Percentiles rank a stretch among this genome's conserved stretches.
Evolutionary conservation across 2,329 filamentous ascomycete genomes (phyloP).

Genomic region (Colletotrichum cordylinicola): DNA sequence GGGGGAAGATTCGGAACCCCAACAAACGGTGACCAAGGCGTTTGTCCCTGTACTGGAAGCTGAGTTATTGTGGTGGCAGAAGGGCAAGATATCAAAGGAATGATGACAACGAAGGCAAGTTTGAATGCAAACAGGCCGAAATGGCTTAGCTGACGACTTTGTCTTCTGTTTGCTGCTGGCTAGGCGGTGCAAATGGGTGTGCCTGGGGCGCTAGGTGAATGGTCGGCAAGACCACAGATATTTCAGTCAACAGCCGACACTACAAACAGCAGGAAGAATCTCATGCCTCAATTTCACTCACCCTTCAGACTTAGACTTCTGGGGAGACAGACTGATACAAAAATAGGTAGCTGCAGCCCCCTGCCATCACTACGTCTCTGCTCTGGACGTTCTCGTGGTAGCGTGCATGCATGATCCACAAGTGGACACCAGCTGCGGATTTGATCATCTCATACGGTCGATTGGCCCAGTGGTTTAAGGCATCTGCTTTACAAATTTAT

Average conservation of each 20-base stretch:
- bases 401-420: not conserved
- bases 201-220: not conserved
- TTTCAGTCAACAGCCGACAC: not conserved
- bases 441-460: constrained; percentile 26
- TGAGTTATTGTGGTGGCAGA: not conserved
- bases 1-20: not conserved
- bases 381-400: not conserved
- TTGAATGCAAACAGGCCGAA: not conserved
- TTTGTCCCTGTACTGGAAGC: not conserved
- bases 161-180: not conserved
- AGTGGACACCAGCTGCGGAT: fast-evolving
- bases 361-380: not conserved
- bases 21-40: not conserved
- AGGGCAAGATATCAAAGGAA: not conserved
- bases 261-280: not conserved
- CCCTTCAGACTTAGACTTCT: not conserved
- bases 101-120: not conserved
- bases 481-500: constrained; percentile 40
- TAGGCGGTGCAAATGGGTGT: not conserved
- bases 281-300: fast-evolving
- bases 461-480: constrained; percentile 44
- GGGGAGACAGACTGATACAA: fast-evolving
- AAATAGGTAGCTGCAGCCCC: fast-evolving
- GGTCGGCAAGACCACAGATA: not conserved
- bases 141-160: not conserved